Evolutionary conservation across 2,329 filamentous ascomycete genomes (phyloP).

Genomic region (Colletotrichum acutatum): DNA sequence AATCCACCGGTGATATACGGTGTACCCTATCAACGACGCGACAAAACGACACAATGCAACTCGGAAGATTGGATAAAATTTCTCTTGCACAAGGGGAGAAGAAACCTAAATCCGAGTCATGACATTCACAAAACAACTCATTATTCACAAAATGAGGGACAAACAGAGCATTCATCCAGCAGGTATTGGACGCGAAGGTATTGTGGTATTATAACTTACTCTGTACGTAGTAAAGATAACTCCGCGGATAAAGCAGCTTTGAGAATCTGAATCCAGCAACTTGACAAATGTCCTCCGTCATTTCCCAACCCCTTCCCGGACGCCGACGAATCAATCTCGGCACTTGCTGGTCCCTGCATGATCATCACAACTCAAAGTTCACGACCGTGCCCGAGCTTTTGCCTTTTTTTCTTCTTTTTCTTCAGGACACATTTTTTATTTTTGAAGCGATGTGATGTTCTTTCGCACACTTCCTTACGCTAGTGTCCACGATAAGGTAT

Average conservation of each 20-base stretch:
- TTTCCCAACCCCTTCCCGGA: background rate
- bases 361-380: background rate
- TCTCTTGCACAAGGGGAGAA: too few relatives aligned
- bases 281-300: background rate
- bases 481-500: too few relatives aligned
- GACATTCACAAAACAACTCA: background rate
- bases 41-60: too few relatives aligned
- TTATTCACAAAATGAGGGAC: background rate
- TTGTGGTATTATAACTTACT: too few relatives aligned
- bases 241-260: background rate
- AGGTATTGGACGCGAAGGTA: background rate
- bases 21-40: too few relatives aligned
- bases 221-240: background rate
- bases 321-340: background rate
- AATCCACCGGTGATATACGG: too few relatives aligned
- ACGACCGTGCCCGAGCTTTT: background rate
- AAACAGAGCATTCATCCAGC: background rate
- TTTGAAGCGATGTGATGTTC: background rate
- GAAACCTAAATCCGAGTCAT: background rate
- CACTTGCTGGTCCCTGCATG: background rate
- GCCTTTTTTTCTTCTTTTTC: too few relatives aligned
- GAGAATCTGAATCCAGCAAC: background rate
- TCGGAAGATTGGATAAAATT: too few relatives aligned
- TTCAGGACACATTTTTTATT: background rate
- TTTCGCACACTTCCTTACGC: background rate